Percentiles rank a stretch among this genome's conserved stretches.
Conservation (phyloP, 2,329 filamentous ascomycete species). For the Verticillium dahliae region DNA sequence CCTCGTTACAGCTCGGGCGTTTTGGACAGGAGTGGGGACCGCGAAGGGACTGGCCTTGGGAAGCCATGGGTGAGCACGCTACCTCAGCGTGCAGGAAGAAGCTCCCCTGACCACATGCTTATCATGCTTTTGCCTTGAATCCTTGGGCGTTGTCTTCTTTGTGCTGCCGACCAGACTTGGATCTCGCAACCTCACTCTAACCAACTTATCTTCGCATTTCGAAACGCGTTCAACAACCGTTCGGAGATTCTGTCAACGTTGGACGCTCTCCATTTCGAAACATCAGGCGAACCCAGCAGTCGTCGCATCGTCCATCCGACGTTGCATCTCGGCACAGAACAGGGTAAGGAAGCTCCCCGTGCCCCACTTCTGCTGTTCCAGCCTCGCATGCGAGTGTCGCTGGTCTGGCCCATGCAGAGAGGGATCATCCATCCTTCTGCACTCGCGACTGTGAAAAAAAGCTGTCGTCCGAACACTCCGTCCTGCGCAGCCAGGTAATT, state of each 20-base stretch:
- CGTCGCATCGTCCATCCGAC: conserved; percentile 1
- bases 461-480: not conserved
- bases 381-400: not conserved
- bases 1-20: not conserved
- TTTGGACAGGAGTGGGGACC: not conserved
- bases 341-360: not conserved
- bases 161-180: not conserved
- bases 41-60: not conserved
- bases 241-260: not conserved
- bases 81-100: not conserved
- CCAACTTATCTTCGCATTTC: no score
- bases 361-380: not conserved
- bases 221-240: not conserved
- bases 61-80: not conserved
- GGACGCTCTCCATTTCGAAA: not conserved
- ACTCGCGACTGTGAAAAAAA: not conserved
- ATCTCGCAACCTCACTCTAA: not conserved
- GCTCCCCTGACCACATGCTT: not conserved
- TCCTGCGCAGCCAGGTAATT: not conserved
- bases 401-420: not conserved
- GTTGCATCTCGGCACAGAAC: not conserved
- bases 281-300: not conserved
- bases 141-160: not conserved
- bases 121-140: not conserved
- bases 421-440: not conserved